Percentiles rank a stretch among this genome's conserved stretches.
phyloP scores from a whole-genome alignment of 1,284 basidiomycete genomes.

The Anthracocystis setariae region DNA sequence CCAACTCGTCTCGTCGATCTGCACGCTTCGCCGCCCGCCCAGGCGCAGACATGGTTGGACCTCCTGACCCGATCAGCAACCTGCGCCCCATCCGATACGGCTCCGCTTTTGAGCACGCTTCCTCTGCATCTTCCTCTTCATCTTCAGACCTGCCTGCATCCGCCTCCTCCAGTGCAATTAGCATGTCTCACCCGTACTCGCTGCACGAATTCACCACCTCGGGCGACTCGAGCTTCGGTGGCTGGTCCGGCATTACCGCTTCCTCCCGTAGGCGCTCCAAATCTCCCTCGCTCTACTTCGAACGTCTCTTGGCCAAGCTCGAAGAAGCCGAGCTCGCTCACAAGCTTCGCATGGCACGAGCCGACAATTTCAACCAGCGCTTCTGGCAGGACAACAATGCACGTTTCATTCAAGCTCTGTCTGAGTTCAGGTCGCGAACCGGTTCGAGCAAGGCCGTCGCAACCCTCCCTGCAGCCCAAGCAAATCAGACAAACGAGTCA shows the following conservation, averaged over 20 bases:
- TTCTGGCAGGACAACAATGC: conserved; percentile 66
- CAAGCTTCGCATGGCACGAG: conserved; percentile 51
- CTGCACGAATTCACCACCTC: conserved; percentile 56
- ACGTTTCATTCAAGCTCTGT: conserved; percentile 56
- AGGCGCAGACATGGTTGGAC: conserved; percentile 55
- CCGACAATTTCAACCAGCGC: conserved; percentile 63
- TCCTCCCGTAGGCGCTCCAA: not conserved
- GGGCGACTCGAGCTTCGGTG: conserved; percentile 11
- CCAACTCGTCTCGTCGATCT: conserved; percentile 19
- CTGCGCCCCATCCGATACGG: conserved; percentile 63
- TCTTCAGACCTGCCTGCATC: conserved; percentile 2
- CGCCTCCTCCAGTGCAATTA: conserved; percentile 14
- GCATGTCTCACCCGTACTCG: conserved; percentile 60
- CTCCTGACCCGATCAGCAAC: conserved; percentile 60
- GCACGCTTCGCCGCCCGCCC: conserved; percentile 40
- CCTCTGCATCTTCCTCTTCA: conserved; percentile 6
- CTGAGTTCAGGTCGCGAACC: conserved; percentile 42
- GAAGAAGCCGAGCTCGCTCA: conserved; percentile 61
- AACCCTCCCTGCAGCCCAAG: conserved; percentile 5
- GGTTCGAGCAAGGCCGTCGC: conserved; percentile 39
- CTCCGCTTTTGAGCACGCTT: conserved; percentile 40
- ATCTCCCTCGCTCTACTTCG: conserved; percentile 43
- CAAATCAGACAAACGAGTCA: not conserved
- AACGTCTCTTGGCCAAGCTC: conserved; percentile 43
- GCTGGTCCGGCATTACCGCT: conserved; percentile 4